Conservation (phyloP, 2,329 filamentous ascomycete genomes). For the Pseudocercospora vitis region DNA sequence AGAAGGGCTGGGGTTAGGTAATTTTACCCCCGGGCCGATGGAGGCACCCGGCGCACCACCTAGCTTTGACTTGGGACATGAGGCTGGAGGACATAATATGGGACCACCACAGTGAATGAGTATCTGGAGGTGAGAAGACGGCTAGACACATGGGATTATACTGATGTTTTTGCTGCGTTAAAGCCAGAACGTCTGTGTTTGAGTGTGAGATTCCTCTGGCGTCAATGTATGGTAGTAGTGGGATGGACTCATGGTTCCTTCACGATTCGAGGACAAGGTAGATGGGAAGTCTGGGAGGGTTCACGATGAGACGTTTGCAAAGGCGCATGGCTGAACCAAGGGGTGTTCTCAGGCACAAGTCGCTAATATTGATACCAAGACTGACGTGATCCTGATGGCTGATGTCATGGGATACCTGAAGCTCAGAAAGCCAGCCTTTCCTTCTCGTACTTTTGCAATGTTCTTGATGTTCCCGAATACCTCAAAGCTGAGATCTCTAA, state of each 20-base stretch:
- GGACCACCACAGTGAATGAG: background rate
- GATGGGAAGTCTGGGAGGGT: no score
- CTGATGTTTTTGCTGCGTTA: slow-evolving; percentile 6
- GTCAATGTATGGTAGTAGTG: background rate
- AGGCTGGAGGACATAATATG: slow-evolving; percentile 1
- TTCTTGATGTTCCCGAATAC: no score
- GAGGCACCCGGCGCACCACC: background rate
- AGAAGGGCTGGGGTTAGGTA: slow-evolving; percentile 41
- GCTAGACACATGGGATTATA: background rate
- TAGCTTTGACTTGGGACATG: background rate
- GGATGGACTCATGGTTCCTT: background rate
- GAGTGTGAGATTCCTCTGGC: background rate
- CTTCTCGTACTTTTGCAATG: no score
- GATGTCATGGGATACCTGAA: no score
- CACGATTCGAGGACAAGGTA: no score
- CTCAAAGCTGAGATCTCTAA: no score
- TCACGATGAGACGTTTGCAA: no score
- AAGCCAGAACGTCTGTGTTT: background rate
- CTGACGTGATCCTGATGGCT: no score
- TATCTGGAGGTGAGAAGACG: background rate
- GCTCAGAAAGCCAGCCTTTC: no score
- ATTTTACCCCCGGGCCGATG: slow-evolving; percentile 33
- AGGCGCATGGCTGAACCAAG: background rate
- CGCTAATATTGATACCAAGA: no score
- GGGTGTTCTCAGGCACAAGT: no score